These are phyloP conservation scores for Phytophthora pluvialis DNA, from an alignment of 352 stramenopile species.

Conservation along the genomic window DNA sequence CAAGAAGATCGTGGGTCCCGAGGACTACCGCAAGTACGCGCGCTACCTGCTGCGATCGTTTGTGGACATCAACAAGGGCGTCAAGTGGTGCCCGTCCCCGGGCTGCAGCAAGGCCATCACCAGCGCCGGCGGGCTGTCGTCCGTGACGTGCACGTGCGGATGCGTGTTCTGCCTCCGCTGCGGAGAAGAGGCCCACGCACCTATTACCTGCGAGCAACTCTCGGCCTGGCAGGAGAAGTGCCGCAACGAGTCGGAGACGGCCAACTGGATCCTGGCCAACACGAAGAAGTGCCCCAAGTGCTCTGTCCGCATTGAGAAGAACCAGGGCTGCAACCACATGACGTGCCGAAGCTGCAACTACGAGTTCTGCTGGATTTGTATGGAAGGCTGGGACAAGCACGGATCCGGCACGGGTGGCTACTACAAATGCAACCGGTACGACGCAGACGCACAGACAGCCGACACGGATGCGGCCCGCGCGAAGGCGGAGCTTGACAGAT, in stretches of 20 bases:
- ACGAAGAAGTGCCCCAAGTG: conserved; percentile 99
- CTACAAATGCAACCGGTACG: conserved; percentile 99
- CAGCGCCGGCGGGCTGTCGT: conserved; percentile 78
- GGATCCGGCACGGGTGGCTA: conserved; percentile 97
- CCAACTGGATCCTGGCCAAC: conserved; percentile 99
- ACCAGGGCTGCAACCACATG: conserved; percentile 99
- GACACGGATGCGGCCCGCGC: conserved; percentile 92
- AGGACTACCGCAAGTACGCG: conserved; percentile 91
- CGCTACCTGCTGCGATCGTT: conserved; percentile 95
- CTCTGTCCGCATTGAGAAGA: conserved; percentile 99
- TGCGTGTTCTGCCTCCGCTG: conserved; percentile 94
- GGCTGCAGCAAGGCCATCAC: conserved; percentile 96
- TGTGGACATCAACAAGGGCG: conserved; percentile 97
- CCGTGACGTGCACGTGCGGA: conserved; percentile 84
- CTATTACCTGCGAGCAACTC: conserved; percentile 93
- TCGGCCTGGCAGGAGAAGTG: conserved; percentile 97
- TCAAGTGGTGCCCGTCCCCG: conserved; percentile 97
- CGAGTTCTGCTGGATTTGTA: conserved; percentile 99
- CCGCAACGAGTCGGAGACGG: conserved; percentile 98
- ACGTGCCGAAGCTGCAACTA: conserved; percentile 92
- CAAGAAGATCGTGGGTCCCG: conserved; percentile 62
- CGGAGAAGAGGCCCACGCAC: conserved; percentile 97
- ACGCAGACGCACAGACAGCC: conserved; percentile 55
- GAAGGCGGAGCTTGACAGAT: conserved; percentile 98
- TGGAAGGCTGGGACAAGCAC: conserved; percentile 96